These are phyloP conservation scores for Geosmithia putterillii DNA, from an alignment of 2,329 filamentous ascomycete species.

Conservation along the genomic window DNA sequence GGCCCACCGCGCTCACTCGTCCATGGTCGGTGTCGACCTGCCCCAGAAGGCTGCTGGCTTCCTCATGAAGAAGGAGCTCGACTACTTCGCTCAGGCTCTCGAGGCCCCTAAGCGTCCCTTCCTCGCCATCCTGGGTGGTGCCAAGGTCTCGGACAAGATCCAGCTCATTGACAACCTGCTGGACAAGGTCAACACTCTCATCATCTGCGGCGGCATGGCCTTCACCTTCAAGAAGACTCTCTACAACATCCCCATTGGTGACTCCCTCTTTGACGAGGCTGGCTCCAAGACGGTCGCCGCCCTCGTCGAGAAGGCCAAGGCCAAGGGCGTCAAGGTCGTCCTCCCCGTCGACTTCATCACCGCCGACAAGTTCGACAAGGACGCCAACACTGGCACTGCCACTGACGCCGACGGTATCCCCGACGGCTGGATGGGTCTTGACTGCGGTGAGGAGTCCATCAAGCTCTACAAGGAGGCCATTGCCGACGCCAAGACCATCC, in stretches of 20 bases:
- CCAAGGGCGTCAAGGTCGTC: slow-evolving; percentile 89
- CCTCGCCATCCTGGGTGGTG: slow-evolving; percentile 94
- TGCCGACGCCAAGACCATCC: slow-evolving; percentile 80
- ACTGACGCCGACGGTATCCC: slow-evolving; percentile 84
- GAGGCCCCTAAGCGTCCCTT: slow-evolving; percentile 90
- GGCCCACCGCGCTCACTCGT: slow-evolving; percentile 95
- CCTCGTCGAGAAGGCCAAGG: slow-evolving; percentile 90
- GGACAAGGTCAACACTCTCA: slow-evolving; percentile 91
- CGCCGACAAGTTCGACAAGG: slow-evolving; percentile 83
- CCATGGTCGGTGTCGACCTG: slow-evolving; percentile 94
- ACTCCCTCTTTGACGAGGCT: slow-evolving; percentile 84
- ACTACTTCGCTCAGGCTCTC: slow-evolving; percentile 96
- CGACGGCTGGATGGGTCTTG: slow-evolving; percentile 96
- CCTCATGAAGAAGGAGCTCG: slow-evolving; percentile 99
- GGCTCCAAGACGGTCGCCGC: slow-evolving; percentile 83
- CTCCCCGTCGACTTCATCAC: slow-evolving; percentile 93
- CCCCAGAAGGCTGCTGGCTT: slow-evolving; percentile 96
- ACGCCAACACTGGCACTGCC: slow-evolving; percentile 70
- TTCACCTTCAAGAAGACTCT: slow-evolving; percentile 99
- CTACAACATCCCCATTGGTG: slow-evolving; percentile 77
- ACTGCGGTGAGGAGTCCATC: slow-evolving; percentile 82
- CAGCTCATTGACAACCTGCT: slow-evolving; percentile 98
- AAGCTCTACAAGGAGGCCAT: slow-evolving; percentile 85
- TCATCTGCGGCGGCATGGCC: slow-evolving; percentile 96
- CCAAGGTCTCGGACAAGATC: slow-evolving; percentile 99